Evolutionary conservation across 176 grass and related monocot species (phyloP), one percentile per base, ranked within the genome.

Genomic region (Luzula sylvatica): DNA sequence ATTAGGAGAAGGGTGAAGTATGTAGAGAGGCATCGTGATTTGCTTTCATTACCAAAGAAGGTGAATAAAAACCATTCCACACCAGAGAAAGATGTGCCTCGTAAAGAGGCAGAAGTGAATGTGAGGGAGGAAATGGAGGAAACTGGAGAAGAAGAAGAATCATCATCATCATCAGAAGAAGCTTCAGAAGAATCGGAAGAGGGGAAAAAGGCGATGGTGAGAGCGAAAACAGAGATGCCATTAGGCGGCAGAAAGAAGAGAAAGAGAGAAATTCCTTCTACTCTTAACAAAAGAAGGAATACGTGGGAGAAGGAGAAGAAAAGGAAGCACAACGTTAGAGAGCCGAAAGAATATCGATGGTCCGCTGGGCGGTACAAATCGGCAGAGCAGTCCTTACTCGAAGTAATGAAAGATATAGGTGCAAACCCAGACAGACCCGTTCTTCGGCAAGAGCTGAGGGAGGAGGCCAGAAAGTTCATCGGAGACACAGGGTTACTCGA

Each of bases 401-500:
- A 40, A 38, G 50, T 86, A 19, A 30, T 86, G 58, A 56, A 65
- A 13, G 53, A 59, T 44, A 56, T 62, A 16, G 53, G 62, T 40
- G 80, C 80, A 19, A 26, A 11, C 42, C 13, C 53, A 5, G 52
- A 41, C 4, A 71, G 46, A 1, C 71, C 71, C 1, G 44, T 76
- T 5, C 68, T 22, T 50, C 66, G 84, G n/a, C 55, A 52, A 7
- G 45, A 55, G 15, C 77, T 88, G 38, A 52, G 89, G 15, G 38
- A 23, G 28, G 73, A 56, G 66, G 74, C 80, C 14, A 70, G 80
- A 14, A 56, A 61, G 40, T 26, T 48, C 57, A 68, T 96, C 35
- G 77, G 84, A 0, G 84, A 96, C 74, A 86, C 85, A 0, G 84
- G 81, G 4, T 75, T 96, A 14, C 83, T 96, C 11, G 84, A 89